Evolutionary conservation across 768 basidiomycete species (phyloP).

Genomic region (Dentipellis sp.): DNA sequence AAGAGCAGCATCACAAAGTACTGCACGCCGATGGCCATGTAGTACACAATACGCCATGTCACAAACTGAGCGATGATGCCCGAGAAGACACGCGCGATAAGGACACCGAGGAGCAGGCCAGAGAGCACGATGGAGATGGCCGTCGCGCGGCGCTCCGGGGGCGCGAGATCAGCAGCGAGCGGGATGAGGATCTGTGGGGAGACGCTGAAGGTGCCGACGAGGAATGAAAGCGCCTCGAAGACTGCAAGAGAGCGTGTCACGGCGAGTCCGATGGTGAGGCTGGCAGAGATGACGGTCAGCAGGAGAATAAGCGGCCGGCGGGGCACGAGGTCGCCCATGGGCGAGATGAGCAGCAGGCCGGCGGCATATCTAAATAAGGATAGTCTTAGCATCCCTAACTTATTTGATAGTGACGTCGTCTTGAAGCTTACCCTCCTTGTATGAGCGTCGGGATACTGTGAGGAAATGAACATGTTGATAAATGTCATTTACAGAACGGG

Average conservation of each 20-base stretch:
- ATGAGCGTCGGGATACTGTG: conserved; percentile 53
- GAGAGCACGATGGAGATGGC: conserved; percentile 67
- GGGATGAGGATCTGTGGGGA: conserved; percentile 71
- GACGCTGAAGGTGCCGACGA: conserved; percentile 65
- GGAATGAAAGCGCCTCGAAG: conserved; percentile 61
- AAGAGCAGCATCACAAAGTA: conserved; percentile 1
- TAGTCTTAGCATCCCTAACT: neutral
- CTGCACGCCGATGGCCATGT: conserved; percentile 28
- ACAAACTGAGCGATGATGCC: conserved; percentile 34
- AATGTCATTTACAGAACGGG: neutral
- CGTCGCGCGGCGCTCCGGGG: conserved; percentile 59
- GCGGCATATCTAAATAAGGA: conserved; percentile 17
- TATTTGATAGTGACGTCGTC: neutral
- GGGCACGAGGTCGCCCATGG: conserved; percentile 76
- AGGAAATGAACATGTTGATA: neutral
- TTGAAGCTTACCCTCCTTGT: conserved; percentile 48
- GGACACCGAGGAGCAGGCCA: conserved; percentile 60
- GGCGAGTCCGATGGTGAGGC: conserved; percentile 64
- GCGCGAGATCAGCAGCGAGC: conserved; percentile 73
- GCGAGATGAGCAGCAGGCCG: conserved; percentile 60
- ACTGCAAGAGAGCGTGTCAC: conserved; percentile 47
- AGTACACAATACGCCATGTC: conserved; percentile 32
- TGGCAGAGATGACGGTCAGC: conserved; percentile 30
- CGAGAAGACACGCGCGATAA: conserved; percentile 56
- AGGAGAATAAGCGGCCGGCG: conserved; percentile 64